A percentile compares a stretch with the other conserved stretches of the same genome.
Evolutionary conservation across 2,329 filamentous ascomycete species (phyloP).

Genomic region (Alternaria arborescens): DNA sequence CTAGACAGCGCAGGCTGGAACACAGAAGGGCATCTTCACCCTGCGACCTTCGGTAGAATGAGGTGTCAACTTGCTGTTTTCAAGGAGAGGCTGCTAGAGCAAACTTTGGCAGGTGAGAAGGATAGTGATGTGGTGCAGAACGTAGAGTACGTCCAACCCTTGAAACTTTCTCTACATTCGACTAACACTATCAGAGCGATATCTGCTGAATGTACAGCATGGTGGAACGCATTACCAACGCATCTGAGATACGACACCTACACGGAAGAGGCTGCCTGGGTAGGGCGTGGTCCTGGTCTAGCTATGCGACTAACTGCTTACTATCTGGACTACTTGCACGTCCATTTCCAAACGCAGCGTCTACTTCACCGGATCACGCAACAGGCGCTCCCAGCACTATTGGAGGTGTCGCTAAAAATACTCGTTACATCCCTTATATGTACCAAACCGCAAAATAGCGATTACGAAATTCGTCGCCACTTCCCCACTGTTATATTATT

Average conservation of each 20-base stretch:
- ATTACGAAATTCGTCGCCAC: slow-evolving; percentile 42
- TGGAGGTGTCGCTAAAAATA: slow-evolving; percentile 46
- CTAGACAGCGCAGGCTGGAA: slow-evolving; percentile 46
- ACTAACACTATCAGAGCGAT: slow-evolving; percentile 34
- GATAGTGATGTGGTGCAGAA: slow-evolving; percentile 41
- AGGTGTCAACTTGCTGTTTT: slow-evolving; percentile 38
- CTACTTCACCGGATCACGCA: slow-evolving; percentile 45
- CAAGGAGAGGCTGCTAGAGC: slow-evolving; percentile 45
- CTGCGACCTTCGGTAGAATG: slow-evolving; percentile 40
- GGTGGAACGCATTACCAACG: slow-evolving; percentile 40
- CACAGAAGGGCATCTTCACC: slow-evolving; percentile 35
- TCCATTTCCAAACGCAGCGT: slow-evolving; percentile 46
- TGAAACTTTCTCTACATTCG: background rate
- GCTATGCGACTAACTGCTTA: slow-evolving; percentile 39
- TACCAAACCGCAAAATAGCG: slow-evolving; percentile 43
- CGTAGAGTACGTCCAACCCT: slow-evolving; percentile 34
- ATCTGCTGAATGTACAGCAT: slow-evolving; percentile 35
- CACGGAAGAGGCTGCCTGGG: slow-evolving; percentile 44
- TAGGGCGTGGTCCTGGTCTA: slow-evolving; percentile 30
- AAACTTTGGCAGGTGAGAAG: slow-evolving; percentile 43
- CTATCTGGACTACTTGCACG: slow-evolving; percentile 48
- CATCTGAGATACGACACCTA: slow-evolving; percentile 49
- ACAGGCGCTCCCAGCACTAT: slow-evolving; percentile 40
- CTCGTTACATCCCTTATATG: slow-evolving; percentile 43
- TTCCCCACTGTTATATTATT: slow-evolving; percentile 48